Evolutionary conservation across 805 yeast species (phyloP), one percentile per base, ranked within the genome.

Genomic region (Hermanozyma aechmeae): DNA sequence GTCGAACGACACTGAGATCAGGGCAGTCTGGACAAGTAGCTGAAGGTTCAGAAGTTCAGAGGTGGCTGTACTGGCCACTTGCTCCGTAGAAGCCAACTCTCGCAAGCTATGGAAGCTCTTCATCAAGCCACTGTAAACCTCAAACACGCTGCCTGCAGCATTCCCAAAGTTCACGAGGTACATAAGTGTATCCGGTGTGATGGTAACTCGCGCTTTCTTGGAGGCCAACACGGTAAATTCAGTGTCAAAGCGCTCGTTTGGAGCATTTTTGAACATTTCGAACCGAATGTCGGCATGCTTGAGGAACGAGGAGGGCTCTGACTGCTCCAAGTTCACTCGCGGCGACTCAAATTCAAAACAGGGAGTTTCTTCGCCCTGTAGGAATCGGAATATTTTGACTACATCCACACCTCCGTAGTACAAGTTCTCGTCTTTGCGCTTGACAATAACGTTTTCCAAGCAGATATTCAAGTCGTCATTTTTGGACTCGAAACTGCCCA

Each of bases 231-330:
- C 16, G 0, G 74, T 67, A 13, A 58, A 46, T 23, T 65, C 65
- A 0, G 46, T 32, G 6, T 27, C 25, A 13, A 15, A 9, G 4
- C 23, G 6, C 2, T 29, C 29, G 4, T 38, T 37, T 8, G 35
- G 48, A 1, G 24, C 2, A 8, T 39, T 45, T 6, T 45, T 34
- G 27, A 63, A 59, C 14, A 63, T 33, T 42, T 76, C 81, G 44
- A 76, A 71, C 19, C 77, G 44, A 2, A 76, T 27, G 38, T 76
- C 83, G 5, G 69, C 66, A 23, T 61, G n/a, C n/a, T n/a, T n/a
- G n/a, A n/a, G n/a, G n/a, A n/a, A n/a, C n/a, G n/a, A n/a, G n/a
- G n/a, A n/a, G n/a, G n/a, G n/a, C n/a, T n/a, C n/a, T n/a, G n/a
- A n/a, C n/a, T n/a, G n/a, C n/a, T n/a, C n/a, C n/a, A n/a, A n/a